Base-by-base conservation (phyloP, 768 basidiomycete genomes). In the Xerocomellus chrysenteron region DNA sequence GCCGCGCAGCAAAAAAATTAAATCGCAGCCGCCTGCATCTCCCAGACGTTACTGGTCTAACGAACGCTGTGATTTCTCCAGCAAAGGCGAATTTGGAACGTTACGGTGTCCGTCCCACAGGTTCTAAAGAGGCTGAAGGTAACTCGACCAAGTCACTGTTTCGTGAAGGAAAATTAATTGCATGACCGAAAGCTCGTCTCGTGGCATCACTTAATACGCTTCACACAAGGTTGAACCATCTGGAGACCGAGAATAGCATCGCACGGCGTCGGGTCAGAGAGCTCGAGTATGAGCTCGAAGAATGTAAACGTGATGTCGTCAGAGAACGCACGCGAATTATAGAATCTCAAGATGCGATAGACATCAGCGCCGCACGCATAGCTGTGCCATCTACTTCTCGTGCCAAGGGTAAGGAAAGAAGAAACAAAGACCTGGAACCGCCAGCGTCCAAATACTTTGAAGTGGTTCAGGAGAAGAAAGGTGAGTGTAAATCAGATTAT, bases 401-500 rank as follows among this genome's bases (percentile, higher is more conserved):
- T 2, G 55, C 48, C 14, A 71, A 66, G 47, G 67, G 67, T 8
- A 73, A 72, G 33, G 67, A 71, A 48, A 68, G 28, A 50, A 65
- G 60, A 47, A 44, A 39, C 26, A 78, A 76, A 41, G 76, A 75
- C 11, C 73, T 75, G 47, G 74, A 78, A 14, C 45, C 52, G 2
- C 42, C 78, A 28, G 68, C 74, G 24, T 75, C 78, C 57, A 75
- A 86, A 50, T 92, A 94, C 61, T 80, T 80, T 54, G 87, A 90
- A 60, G 88, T 84, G 5, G 88, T 95, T 0, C 88, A 91, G 58
- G 92, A 94, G 70, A 94, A 94, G 70, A 91, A 91, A 78, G 91
- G 92, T 93, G 48, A 11, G 72, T 66, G n/a, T 11, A n/a, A 35
- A 45, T 39, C 32, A 39, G 33, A n/a, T 33, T 21, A n/a, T 44